These are phyloP conservation scores for Eucalyptus camaldulensis DNA, from an alignment of 345 rosid species.

Conservation along the genomic window DNA sequence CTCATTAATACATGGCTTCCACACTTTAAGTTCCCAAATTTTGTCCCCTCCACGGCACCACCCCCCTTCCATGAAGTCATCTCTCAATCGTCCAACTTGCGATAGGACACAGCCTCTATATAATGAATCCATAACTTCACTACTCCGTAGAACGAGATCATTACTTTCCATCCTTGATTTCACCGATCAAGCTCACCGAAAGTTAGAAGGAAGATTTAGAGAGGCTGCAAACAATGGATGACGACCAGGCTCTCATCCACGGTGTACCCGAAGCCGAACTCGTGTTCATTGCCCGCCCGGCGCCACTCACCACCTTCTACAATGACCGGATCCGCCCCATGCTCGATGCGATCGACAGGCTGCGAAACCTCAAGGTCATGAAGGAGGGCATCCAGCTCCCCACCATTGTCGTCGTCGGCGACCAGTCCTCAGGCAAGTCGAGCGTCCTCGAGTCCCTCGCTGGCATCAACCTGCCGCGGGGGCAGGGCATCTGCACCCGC, in stretches of 20 bases:
- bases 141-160: too few relatives aligned
- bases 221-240: not conserved
- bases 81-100: too few relatives aligned
- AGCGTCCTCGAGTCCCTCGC: conserved; percentile 48
- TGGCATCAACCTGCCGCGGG: conserved; percentile 10
- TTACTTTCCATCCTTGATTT: not conserved
- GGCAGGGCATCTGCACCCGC: not conserved
- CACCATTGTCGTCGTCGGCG: conserved; percentile 46
- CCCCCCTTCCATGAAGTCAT: too few relatives aligned
- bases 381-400: conserved; percentile 48
- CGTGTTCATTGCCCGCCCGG: not conserved
- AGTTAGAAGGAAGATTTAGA: not conserved
- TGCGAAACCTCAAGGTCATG: conserved; percentile 16
- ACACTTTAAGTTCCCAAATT: too few relatives aligned
- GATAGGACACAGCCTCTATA: not conserved
- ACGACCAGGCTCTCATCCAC: not conserved
- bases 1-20: too few relatives aligned
- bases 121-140: not conserved
- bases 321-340: conserved; percentile 30
- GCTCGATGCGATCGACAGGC: conserved; percentile 20
- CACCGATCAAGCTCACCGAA: not conserved
- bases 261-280: not conserved
- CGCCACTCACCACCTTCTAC: conserved; percentile 4
- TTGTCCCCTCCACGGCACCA: too few relatives aligned
- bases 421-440: conserved; percentile 38